Conservation (phyloP, 345 rosid genomes). For the Lagerstroemia speciosa region DNA sequence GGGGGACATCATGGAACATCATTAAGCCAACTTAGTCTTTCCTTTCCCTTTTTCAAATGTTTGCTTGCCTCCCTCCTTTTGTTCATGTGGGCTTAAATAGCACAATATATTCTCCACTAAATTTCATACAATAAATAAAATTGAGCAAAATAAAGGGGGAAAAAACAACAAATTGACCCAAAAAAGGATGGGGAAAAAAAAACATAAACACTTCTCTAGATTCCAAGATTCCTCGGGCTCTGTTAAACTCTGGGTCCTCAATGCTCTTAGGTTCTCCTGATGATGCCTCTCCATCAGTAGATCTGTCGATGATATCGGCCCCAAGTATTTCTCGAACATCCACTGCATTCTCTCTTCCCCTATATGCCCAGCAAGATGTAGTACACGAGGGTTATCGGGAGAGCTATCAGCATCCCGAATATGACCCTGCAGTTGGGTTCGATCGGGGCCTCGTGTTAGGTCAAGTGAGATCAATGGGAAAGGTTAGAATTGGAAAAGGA, state of each 20-base stretch:
- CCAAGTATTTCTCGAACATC: not conserved
- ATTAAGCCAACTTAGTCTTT: not conserved
- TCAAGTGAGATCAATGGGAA: not conserved
- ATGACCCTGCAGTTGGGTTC: slow-evolving; percentile 64
- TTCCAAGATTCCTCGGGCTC: not conserved
- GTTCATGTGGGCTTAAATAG: not conserved
- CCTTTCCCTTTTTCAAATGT: not conserved
- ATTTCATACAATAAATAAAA: not conserved
- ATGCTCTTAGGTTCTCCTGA: not conserved
- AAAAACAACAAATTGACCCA: not conserved
- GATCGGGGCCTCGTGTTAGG: not conserved
- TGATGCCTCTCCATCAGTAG: not conserved
- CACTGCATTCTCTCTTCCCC: slow-evolving; percentile 1
- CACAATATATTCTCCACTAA: not conserved
- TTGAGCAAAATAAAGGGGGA: not conserved
- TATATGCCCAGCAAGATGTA: slow-evolving; percentile 78
- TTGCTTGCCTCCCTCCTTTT: not conserved
- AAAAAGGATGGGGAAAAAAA: not conserved
- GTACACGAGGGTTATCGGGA: slow-evolving; percentile 88
- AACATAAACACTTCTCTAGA: not conserved
- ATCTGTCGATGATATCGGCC: not conserved
- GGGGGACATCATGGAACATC: not conserved
- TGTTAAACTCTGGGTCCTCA: not conserved
- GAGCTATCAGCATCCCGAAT: slow-evolving; percentile 93
- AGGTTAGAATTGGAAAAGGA: no score